phyloP scores from a whole-genome alignment of 768 basidiomycete genomes.

The Podaxis sp. region DNA sequence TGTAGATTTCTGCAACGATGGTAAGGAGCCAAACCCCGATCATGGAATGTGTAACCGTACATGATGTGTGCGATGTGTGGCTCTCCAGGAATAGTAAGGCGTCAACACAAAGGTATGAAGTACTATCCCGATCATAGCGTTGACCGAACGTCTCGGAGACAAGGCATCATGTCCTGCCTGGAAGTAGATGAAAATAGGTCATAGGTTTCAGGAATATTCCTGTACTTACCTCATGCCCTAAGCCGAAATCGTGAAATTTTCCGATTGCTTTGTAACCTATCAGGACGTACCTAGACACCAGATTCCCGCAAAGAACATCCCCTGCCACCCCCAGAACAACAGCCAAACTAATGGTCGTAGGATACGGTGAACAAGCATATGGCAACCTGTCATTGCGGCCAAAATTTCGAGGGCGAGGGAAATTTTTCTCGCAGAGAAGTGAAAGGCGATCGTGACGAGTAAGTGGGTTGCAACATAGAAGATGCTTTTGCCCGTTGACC shows the following conservation, averaged over 20 bases:
- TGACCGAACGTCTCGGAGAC: slow-evolving; percentile 33
- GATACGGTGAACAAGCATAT: not conserved
- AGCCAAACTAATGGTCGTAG: slow-evolving; percentile 31
- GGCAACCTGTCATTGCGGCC: not conserved
- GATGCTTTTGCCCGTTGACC: slow-evolving; percentile 38
- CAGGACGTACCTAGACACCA: slow-evolving; percentile 37
- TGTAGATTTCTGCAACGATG: slow-evolving; percentile 32
- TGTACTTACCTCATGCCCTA: slow-evolving; percentile 39
- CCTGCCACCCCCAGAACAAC: slow-evolving; percentile 49
- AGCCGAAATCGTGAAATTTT: not conserved
- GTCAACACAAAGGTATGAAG: slow-evolving; percentile 47
- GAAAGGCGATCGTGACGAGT: slow-evolving; percentile 32
- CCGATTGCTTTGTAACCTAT: not conserved
- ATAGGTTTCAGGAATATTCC: not conserved
- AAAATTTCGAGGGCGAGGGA: slow-evolving; percentile 13
- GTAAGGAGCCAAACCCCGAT: not conserved
- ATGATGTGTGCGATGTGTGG: slow-evolving; percentile 61
- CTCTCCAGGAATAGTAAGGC: slow-evolving; percentile 63
- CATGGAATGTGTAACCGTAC: slow-evolving; percentile 33
- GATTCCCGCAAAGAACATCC: slow-evolving; percentile 37
- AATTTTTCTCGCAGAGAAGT: slow-evolving; percentile 33
- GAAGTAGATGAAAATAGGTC: not conserved
- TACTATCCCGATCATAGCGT: slow-evolving; percentile 32
- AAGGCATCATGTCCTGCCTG: slow-evolving; percentile 50
- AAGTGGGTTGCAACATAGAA: slow-evolving; percentile 41